Base-by-base conservation (phyloP, 23 red algal genomes). In the Gracilariopsis chorda region DNA sequence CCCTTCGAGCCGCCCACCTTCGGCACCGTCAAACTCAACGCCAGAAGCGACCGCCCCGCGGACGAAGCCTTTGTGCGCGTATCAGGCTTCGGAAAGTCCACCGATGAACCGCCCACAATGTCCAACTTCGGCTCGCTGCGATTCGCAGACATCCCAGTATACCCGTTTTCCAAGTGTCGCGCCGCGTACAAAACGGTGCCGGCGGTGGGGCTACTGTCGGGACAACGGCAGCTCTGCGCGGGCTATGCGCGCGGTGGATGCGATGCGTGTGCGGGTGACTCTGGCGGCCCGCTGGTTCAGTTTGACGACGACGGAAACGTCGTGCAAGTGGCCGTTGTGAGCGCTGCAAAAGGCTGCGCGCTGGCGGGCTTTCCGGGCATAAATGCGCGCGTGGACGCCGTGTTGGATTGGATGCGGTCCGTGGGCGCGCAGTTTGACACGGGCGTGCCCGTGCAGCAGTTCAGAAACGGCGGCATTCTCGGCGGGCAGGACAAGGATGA, bases 251-350 rank as follows among this genome's bases (percentile, higher is more conserved):
- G 8, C 56, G 51, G 51, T 41, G 81, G 91, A 19, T 94, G 91
- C 56, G 71, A 94, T 47, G 27, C 48, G 40, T 94, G 91, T 42
- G n/a, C 40, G 5, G 91, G 91, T 30, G 91, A 94, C 37, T 68
- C 70, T 13, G 91, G 81, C 60, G 91, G 81, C 47, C 91, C 91
- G 53, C 27, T 80, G 51, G 17, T 80, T 27, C 71, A 86, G 70
- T 87, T 62, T 56, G 80, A 85, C 41, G 25, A 48, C 11, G 24
- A 28, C 25, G 51, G 69, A 0, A 34, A 47, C 23, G 36, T 69
- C 46, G 91, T 94, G 39, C 80, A 76, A 11, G 80, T 94, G 10
- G 91, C 79, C 13, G 10, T 94, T 6, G 81, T 87, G 5, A 58
- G 27, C 20, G 47, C 47, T 25, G 69, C 78, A 3, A 44, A 24